Evolutionary conservation across 495 filamentous ascomycete genomes (phyloP).

Genomic region (Penicillium subrubescens): DNA sequence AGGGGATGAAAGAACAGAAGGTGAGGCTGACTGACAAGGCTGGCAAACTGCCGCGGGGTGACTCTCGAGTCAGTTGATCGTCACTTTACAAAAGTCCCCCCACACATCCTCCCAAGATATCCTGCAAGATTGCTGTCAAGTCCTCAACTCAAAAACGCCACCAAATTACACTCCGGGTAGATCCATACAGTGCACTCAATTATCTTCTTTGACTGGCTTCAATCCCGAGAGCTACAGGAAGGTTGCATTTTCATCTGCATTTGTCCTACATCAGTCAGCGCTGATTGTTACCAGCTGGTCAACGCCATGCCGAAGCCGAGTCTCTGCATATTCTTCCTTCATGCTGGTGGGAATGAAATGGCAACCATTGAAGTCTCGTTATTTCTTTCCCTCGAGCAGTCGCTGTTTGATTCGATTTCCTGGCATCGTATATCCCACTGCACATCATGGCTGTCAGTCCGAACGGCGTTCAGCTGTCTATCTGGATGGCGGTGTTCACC

Average conservation of each 20-base stretch:
- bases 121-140: neutral
- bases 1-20: neutral
- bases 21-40: neutral
- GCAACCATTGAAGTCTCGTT: neutral
- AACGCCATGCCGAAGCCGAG: neutral
- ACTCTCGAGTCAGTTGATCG: neutral
- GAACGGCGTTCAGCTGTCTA: conserved; percentile 8
- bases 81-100: neutral
- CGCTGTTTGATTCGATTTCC: neutral
- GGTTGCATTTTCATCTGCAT: neutral
- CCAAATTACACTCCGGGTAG: neutral
- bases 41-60: neutral
- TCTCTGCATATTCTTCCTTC: neutral
- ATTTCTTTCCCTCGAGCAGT: neutral
- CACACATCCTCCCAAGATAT: neutral
- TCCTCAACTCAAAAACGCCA: neutral
- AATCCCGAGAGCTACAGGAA: neutral
- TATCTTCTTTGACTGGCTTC: neutral
- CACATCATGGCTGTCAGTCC: conserved; percentile 10
- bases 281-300: neutral
- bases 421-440: neutral
- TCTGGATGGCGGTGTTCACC: conserved; percentile 16
- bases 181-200: neutral
- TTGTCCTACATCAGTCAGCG: conserved; percentile 4
- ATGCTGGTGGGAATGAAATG: neutral